phyloP scores from a whole-genome alignment of 768 basidiomycete genomes.

The Rickenella mellea region DNA sequence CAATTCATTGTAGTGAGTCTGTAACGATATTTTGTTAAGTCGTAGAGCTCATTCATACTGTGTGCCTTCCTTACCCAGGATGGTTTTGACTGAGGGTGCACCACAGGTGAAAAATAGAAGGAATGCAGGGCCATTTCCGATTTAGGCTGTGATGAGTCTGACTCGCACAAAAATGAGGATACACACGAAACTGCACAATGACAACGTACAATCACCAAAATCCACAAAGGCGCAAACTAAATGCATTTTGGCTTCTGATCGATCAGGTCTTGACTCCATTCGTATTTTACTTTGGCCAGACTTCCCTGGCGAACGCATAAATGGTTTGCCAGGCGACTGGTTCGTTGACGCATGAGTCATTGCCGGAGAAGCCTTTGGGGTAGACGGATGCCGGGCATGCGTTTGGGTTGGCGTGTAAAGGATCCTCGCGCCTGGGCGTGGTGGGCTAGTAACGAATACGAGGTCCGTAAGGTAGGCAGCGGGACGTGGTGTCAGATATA shows the following conservation, averaged over 20 bases:
- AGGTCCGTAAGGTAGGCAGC: conserved; percentile 31
- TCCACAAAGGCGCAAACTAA: conserved; percentile 8
- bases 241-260: conserved; percentile 5
- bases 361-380: neutral
- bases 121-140: conserved; percentile 24
- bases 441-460: conserved; percentile 27
- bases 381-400: neutral
- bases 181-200: neutral
- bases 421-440: neutral
- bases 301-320: neutral
- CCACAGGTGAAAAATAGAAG: conserved; percentile 16
- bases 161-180: neutral
- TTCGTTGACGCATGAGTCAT: neutral
- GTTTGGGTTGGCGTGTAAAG: neutral
- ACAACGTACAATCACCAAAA: conserved; percentile 6
- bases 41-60: neutral
- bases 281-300: neutral
- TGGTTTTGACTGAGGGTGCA: conserved; percentile 12
- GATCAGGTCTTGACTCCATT: neutral
- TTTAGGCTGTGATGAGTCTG: conserved; percentile 26
- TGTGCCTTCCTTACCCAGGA: conserved; percentile 29
- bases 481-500: conserved; percentile 23
- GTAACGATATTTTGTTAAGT: neutral
- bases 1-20: neutral
- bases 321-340: neutral